A percentile compares a stretch with the other conserved stretches of the same genome.
phyloP scores from a whole-genome alignment of 306 rosid genomes.

The Fragaria nilgerrensis region DNA sequence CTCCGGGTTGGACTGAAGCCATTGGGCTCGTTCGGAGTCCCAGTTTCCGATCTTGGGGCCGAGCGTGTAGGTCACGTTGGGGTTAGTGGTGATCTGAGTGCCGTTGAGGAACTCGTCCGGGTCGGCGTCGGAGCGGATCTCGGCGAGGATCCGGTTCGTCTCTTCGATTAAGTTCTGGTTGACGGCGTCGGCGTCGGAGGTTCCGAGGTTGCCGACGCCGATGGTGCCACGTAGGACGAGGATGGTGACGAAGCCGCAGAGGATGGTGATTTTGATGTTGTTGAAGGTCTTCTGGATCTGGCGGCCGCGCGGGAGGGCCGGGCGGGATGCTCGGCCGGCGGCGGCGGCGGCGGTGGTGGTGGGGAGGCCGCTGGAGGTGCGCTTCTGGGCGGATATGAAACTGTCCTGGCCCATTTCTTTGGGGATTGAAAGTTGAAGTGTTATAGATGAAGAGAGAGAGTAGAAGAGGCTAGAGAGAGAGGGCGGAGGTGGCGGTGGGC shows the following conservation, averaged over 20 bases:
- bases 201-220: constrained; percentile 67
- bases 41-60: constrained; percentile 76
- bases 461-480: neutral
- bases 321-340: constrained; percentile 25
- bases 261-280: constrained; percentile 84
- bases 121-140: constrained; percentile 90
- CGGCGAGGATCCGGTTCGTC: constrained; percentile 83
- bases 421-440: neutral
- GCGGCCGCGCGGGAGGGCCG: constrained; percentile 66
- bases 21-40: constrained; percentile 56
- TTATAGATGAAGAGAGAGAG: neutral
- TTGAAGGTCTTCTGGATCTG: constrained; percentile 90
- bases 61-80: constrained; percentile 66
- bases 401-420: constrained; percentile 54
- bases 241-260: constrained; percentile 95
- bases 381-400: constrained; percentile 46
- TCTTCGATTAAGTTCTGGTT: constrained; percentile 69
- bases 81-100: constrained; percentile 29
- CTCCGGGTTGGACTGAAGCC: constrained; percentile 67
- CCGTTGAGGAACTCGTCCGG: constrained; percentile 45
- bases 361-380: constrained; percentile 29
- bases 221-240: constrained; percentile 96
- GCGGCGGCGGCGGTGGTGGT: constrained; percentile 20
- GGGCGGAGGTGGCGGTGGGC: neutral
- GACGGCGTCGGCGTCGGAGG: constrained; percentile 68